A percentile compares a stretch with the other conserved stretches of the same genome.
These are phyloP conservation scores for Neopestalotiopsis clavispora DNA, from an alignment of 2,329 filamentous ascomycete genomes.

Conservation along the genomic window DNA sequence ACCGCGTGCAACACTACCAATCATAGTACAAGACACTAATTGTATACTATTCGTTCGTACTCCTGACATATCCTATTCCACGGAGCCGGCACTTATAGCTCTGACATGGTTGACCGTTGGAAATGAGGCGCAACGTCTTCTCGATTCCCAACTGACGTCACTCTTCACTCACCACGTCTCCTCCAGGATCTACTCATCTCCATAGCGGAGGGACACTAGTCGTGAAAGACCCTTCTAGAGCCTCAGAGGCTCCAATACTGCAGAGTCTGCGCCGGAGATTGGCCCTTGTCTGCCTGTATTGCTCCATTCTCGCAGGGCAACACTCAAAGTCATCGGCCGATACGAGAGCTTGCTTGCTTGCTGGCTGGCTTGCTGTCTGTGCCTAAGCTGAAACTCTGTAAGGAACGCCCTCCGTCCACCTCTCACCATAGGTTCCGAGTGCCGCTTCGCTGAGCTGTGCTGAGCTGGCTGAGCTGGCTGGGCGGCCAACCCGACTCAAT, in stretches of 20 bases:
- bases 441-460: too few species aligned
- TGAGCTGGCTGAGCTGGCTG: too few species aligned
- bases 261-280: background rate
- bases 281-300: background rate
- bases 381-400: too few species aligned
- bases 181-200: background rate
- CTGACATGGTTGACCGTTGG: background rate
- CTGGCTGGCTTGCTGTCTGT: too few species aligned
- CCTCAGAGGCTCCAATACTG: background rate
- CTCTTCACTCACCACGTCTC: background rate
- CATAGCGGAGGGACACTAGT: background rate
- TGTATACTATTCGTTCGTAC: background rate
- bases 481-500: too few species aligned
- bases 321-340: too few species aligned
- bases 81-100: slow-evolving; percentile 1
- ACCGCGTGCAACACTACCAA: too few species aligned
- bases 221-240: background rate
- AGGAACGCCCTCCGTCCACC: too few species aligned
- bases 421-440: too few species aligned
- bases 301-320: too few species aligned
- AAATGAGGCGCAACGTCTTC: background rate
- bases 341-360: too few species aligned
- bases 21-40: background rate
- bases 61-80: background rate
- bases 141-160: background rate